Evolutionary conservation across 2,329 filamentous ascomycete genomes (phyloP), one percentile per base, ranked within the genome.

Genomic region (Helminthosporium solani): DNA sequence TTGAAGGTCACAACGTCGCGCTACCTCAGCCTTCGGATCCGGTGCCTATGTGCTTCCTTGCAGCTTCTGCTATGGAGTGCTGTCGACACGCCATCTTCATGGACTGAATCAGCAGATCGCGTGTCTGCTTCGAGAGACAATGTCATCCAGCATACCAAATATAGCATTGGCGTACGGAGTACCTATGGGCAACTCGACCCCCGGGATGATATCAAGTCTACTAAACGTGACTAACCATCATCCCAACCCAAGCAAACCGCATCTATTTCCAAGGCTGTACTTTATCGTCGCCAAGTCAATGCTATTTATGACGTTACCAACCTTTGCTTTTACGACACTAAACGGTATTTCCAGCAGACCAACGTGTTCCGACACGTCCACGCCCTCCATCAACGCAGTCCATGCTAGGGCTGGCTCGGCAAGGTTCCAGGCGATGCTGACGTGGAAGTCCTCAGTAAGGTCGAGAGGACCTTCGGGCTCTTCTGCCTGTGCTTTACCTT

Each of bases 351-450:
- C 44, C 21, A 68, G 58, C 7, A 53, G 40, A 30, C 41, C 31
- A 25, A 68, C 34, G 9, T 53, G 46, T 28, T 53, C 48, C 34
- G 49, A 45, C 14, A 66, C 47, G 33, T 63, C 52, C 19, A 67
- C 51, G 33, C 40, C n/a, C 33, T 56, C 41, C 2, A 67, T 51
- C 27, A 67, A 30, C 31, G 48, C 44, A 7, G 57, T 44, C 57
- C 57, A 67, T 28, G 60, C 58, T 8, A 56, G 36, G 15, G 52
- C 54, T 7, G 66, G 65, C 42, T 65, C 62, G 9, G 48, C 42
- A 19, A 72, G 53, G 35, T 65, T 86, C 94, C 92, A 97, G 0
- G 86, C 94, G 45, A 99, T 82, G 36, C 90, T 96, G 49, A 97
- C 74, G 70, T 99, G 94, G 63, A 96, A 96, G 18, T 80, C 82